Evolutionary conservation across 148 eudicot genomes (phyloP).

Genomic region (Rheum nobile): DNA sequence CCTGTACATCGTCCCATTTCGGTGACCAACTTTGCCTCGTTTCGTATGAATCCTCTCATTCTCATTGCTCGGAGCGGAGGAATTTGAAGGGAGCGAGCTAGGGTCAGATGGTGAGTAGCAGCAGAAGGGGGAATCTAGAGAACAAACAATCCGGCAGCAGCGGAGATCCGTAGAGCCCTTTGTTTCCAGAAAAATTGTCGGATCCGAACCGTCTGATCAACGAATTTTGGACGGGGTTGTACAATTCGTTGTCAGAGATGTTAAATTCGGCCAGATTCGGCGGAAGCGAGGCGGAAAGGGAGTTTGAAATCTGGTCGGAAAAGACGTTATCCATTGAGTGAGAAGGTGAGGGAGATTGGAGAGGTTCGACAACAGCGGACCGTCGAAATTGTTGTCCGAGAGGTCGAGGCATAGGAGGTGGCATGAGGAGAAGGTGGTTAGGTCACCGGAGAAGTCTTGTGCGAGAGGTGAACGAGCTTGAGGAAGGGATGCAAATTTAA

Average conservation of each 20-base stretch:
- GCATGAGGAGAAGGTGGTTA: slow-evolving; percentile 29
- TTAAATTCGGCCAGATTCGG: slow-evolving; percentile 33
- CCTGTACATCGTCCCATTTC: slow-evolving; percentile 75
- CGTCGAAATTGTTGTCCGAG: slow-evolving; percentile 63
- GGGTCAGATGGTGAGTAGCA: slow-evolving; percentile 52
- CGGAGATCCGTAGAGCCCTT: slow-evolving; percentile 47
- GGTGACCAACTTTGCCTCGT: slow-evolving; percentile 20
- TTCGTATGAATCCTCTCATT: slow-evolving; percentile 5
- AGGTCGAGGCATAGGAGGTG: slow-evolving; percentile 61
- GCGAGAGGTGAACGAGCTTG: slow-evolving; percentile 58
- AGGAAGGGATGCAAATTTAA: too few species aligned
- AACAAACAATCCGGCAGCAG: slow-evolving; percentile 46
- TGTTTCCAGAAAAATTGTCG: slow-evolving; percentile 58
- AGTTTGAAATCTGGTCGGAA: slow-evolving; percentile 42
- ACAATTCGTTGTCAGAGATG: slow-evolving; percentile 61
- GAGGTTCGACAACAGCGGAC: slow-evolving; percentile 36
- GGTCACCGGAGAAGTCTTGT: slow-evolving; percentile 66
- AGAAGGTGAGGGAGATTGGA: slow-evolving; percentile 35
- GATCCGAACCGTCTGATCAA: slow-evolving; percentile 34
- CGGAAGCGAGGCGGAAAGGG: slow-evolving; percentile 20
- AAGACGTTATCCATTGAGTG: slow-evolving; percentile 67
- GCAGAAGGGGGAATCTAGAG: slow-evolving; percentile 14
- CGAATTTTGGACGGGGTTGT: slow-evolving; percentile 29
- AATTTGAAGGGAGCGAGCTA: slow-evolving; percentile 26
- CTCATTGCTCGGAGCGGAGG: slow-evolving; percentile 1